Base-by-base conservation (phyloP, 1,284 basidiomycete genomes). In the Trametes hirsuta region DNA sequence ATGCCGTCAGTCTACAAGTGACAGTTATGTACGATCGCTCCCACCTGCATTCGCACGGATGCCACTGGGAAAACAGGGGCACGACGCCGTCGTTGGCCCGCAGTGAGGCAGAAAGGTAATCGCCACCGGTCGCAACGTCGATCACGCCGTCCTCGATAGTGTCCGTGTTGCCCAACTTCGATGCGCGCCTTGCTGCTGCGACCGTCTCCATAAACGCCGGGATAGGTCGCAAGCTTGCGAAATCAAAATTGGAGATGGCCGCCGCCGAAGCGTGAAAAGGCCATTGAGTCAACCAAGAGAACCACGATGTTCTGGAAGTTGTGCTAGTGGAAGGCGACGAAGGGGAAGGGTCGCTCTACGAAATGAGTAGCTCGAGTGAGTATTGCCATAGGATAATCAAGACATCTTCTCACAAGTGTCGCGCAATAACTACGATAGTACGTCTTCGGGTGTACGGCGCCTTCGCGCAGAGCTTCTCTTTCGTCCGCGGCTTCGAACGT, bases 41-140 rank as follows among this genome's bases (percentile, higher is more conserved):
- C 41, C 44, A 79, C 79, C 69, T 66, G 77, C 81, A 84, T 24
- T 76, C 67, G 53, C 74, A 70, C n/a, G 82, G 81, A 72, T 83
- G 82, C 76, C 77, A 83, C 50, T 82, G 81, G 2, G 81, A 83
- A 66, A 83, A 82, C 6, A 80, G n/a, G 3, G 81, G 81, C 1
- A 82, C 81, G 12, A 83, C 73, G 3, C 82, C 81, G 63, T 84
- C 82, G 61, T 82, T 83, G 0, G 74, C 76, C 59, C 73, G 58
- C n/a, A 65, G 53, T 4, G 60, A 55, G 8, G 36, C 35, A 5
- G 55, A 55, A 2, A 61, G 22, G 21, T 61, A 53, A 35, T 57
- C 51, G 1, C 55, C 55, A 3, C 48, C 49, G 3, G 22, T 50
- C 6, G 57, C 55, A 24, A 62, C 49, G 42, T 60, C 45, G 9